Percentiles rank a stretch among this genome's conserved stretches.
phyloP scores from a whole-genome alignment of 192 early-diverging fungal genomes.

The Backusella parvicylindrica region DNA sequence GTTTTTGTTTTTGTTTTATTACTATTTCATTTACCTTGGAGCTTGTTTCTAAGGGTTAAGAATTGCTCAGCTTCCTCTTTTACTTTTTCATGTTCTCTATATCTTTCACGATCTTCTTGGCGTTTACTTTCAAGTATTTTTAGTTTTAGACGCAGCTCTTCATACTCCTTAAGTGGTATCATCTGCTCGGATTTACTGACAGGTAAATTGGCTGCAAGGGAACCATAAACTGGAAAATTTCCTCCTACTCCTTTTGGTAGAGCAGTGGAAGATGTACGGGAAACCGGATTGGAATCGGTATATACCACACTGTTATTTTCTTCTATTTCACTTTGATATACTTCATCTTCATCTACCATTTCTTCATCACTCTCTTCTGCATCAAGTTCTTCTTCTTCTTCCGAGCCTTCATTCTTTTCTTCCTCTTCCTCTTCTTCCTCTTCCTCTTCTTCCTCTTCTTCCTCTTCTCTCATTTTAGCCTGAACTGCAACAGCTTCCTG shows the following conservation, averaged over 20 bases:
- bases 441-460: slow-evolving; percentile 10
- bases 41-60: slow-evolving; percentile 59
- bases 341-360: slow-evolving; percentile 13
- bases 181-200: slow-evolving; percentile 33
- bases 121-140: slow-evolving; percentile 78
- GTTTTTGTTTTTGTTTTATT: no score
- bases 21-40: slow-evolving; percentile 43
- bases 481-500: slow-evolving; percentile 15
- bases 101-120: slow-evolving; percentile 70
- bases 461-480: slow-evolving; percentile 5
- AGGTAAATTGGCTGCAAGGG: slow-evolving; percentile 13
- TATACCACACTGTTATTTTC: background rate
- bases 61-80: slow-evolving; percentile 73
- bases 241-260: background rate
- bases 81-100: slow-evolving; percentile 68
- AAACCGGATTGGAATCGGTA: background rate
- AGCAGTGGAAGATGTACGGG: background rate
- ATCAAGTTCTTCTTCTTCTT: slow-evolving; percentile 27
- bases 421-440: background rate
- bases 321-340: background rate
- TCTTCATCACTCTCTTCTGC: slow-evolving; percentile 32
- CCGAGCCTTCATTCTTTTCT: slow-evolving; percentile 12
- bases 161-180: slow-evolving; percentile 69
- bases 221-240: slow-evolving; percentile 5
- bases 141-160: slow-evolving; percentile 77